phyloP scores from a whole-genome alignment of 805 yeast genomes.

The Kurtzmaniella cleridarum region DNA sequence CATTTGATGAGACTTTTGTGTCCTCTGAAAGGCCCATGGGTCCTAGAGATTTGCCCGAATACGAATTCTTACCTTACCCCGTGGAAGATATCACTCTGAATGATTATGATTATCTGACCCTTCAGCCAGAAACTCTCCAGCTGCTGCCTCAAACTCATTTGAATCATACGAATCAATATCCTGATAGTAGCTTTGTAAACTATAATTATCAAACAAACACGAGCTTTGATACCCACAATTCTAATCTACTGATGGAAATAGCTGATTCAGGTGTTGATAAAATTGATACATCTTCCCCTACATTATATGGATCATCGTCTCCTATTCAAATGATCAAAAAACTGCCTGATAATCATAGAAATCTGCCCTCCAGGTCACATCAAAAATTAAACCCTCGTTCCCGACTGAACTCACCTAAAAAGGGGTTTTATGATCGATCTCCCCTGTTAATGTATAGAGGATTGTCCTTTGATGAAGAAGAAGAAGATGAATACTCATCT shows the following conservation, averaged over 20 bases:
- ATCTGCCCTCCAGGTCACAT: too few relatives aligned
- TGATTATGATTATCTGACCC: background rate
- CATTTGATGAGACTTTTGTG: slow-evolving; percentile 18
- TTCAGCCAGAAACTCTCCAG: background rate
- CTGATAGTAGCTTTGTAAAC: too few relatives aligned
- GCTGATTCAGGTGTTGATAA: slow-evolving; percentile 12
- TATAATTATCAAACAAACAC: background rate
- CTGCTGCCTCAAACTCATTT: too few relatives aligned
- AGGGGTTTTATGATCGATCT: slow-evolving; percentile 12
- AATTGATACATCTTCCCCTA: slow-evolving; percentile 1
- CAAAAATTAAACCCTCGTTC: too few relatives aligned
- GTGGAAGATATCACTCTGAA: background rate
- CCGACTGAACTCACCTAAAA: slow-evolving; percentile 10
- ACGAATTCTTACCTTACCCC: slow-evolving; percentile 6
- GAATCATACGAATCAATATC: too few relatives aligned
- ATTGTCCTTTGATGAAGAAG: too few relatives aligned
- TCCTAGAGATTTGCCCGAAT: slow-evolving; percentile 34
- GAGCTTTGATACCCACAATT: background rate
- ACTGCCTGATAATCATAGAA: too few relatives aligned
- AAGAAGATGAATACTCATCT: background rate
- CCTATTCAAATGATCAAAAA: too few relatives aligned
- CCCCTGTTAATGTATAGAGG: slow-evolving; percentile 16
- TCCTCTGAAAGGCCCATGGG: slow-evolving; percentile 34
- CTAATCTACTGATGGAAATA: slow-evolving; percentile 6
- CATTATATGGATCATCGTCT: too few relatives aligned